phyloP scores from a whole-genome alignment of 306 rosid species.

The Astragalus glycyphyllos region DNA sequence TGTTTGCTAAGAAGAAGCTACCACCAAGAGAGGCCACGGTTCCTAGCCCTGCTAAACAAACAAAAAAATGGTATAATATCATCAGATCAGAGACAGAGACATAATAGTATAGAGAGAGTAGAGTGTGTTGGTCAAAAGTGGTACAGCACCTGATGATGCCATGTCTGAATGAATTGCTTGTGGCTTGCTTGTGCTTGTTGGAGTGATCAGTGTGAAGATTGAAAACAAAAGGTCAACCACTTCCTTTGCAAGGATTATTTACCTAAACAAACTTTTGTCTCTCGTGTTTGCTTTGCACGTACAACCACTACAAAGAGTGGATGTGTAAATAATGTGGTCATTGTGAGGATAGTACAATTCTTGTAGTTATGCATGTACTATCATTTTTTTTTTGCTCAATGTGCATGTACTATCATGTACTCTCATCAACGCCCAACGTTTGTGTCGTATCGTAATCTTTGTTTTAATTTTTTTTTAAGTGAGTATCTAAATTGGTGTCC shows the following conservation, averaged over 20 bases:
- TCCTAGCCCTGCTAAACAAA: conserved; percentile 35
- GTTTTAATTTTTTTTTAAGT: too few species aligned
- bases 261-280: too few species aligned
- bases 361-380: too few species aligned
- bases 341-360: too few species aligned
- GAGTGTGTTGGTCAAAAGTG: not conserved
- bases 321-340: too few species aligned
- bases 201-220: not conserved
- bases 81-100: conserved; percentile 2
- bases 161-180: not conserved
- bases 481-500: too few species aligned
- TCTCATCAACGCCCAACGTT: too few species aligned
- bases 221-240: conserved; percentile 18
- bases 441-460: too few species aligned
- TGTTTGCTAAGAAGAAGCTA: conserved; percentile 12
- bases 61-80: not conserved
- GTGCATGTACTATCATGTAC: too few species aligned
- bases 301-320: too few species aligned
- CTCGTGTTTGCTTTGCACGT: too few species aligned
- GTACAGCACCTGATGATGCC: conserved; percentile 36
- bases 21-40: conserved; percentile 29
- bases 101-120: not conserved
- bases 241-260: not conserved
- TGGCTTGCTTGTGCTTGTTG: not conserved
- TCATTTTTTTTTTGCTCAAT: too few species aligned